Evolutionary conservation across 805 yeast genomes (phyloP).

Genomic region (Millerozyma acaciae): DNA sequence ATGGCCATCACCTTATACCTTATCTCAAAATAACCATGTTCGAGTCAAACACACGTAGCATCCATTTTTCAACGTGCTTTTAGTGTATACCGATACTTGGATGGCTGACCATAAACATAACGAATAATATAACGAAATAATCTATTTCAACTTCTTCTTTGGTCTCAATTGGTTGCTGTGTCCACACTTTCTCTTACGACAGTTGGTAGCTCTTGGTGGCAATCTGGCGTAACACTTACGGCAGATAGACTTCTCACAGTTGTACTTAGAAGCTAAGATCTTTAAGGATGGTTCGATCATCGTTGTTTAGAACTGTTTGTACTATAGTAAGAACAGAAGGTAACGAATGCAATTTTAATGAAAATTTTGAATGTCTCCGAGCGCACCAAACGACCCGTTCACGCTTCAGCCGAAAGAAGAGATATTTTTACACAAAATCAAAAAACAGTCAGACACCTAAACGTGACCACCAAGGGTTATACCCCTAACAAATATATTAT

Average conservation of each 20-base stretch:
- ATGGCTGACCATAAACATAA: too few species aligned
- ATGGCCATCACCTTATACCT: too few species aligned
- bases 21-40: too few species aligned
- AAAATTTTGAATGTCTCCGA: conserved; percentile 1
- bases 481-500: too few species aligned
- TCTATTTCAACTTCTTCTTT: conserved; percentile 96
- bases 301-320: conserved; percentile 16
- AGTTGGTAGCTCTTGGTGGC: conserved; percentile 99
- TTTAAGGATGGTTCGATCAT: conserved; percentile 99
- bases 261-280: conserved; percentile 98
- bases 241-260: conserved; percentile 99
- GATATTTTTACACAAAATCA: too few species aligned
- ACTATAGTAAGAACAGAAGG: too few species aligned
- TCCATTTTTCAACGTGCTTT: too few species aligned
- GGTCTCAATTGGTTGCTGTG: conserved; percentile 99
- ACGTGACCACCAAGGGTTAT: too few species aligned
- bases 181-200: conserved; percentile 99
- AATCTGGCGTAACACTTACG: conserved; percentile 99
- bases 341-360: background rate
- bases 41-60: too few species aligned
- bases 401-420: too few species aligned
- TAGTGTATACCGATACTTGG: too few species aligned
- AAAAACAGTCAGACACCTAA: too few species aligned
- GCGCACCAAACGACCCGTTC: background rate
- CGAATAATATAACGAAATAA: conserved; percentile 2